Base-by-base conservation (phyloP, 805 yeast species). In the Tetrapisispora iriomotensis region DNA sequence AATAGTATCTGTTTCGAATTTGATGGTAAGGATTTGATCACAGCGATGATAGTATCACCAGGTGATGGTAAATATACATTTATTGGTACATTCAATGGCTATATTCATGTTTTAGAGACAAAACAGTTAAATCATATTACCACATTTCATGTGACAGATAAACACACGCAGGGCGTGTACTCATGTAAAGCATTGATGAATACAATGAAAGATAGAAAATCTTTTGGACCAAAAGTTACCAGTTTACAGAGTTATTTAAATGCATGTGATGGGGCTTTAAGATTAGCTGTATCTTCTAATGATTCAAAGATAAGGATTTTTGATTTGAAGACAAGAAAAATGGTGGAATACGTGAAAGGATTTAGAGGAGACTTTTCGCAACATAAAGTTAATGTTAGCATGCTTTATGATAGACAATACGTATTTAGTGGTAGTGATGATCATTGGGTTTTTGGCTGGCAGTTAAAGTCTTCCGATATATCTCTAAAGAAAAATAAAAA, bases 391-490 rank as follows among this genome's bases (percentile, higher is more conserved):
- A 50, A 48, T 14, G 21, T 54, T 13, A 39, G 29, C 8, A 31
- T 29, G 14, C 8, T 35, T 19, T 30, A 36, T 12, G 41, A 38
- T 20, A 43, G 45, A 23, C 49, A 50, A 4, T 33, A 43, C 12
- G 77, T 73, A 49, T 68, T 87, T 6, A 70, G 82, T 6, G 95
- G 95, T 0, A 82, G 94, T 8, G 96, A 88, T 56, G 90, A 88
- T 60, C 84, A 82, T 47, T 77, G 87, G 77, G 74, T 83, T 9
- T 87, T 87, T 54, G 62, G 85, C 6, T 88, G 97, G 97, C 70
- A 10, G 7, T 22, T 35, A 10, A 28, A 35, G 8, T 34, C 37
- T 7, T 35, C 32, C 5, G 14, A 22, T 4, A 14, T 33, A 8
- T 33, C 36, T 4, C 29, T 33, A 9, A 27, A 15, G 6, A 33